phyloP scores from a whole-genome alignment of 2,329 filamentous ascomycete species.

The Penicillium sp. region DNA sequence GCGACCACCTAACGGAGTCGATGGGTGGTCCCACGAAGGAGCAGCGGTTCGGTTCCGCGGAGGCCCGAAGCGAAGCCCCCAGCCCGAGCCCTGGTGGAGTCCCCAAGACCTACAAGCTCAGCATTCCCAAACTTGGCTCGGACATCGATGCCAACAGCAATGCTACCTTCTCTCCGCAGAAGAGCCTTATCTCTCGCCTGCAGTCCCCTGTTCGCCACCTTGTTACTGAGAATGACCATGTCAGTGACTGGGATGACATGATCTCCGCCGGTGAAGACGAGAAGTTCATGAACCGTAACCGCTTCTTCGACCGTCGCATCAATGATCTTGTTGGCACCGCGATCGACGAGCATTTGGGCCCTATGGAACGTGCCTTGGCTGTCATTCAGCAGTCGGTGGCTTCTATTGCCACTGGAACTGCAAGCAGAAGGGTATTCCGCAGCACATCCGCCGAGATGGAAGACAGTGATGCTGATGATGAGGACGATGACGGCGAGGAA shows the following conservation, averaged over 20 bases:
- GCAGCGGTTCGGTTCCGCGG: conserved; percentile 52
- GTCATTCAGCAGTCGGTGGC: conserved; percentile 71
- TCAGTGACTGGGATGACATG: conserved; percentile 89
- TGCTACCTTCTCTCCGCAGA: conserved; percentile 58
- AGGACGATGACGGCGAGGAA: conserved; percentile 67
- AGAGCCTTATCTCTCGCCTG: conserved; percentile 59
- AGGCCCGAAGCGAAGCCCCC: conserved; percentile 65
- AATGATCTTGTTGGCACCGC: conserved; percentile 79
- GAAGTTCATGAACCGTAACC: conserved; percentile 76
- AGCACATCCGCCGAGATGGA: conserved; percentile 67
- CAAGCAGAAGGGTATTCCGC: conserved; percentile 60
- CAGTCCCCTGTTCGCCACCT: conserved; percentile 62
- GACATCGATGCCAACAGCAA: conserved; percentile 41
- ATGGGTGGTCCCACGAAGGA: conserved; percentile 54
- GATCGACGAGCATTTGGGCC: conserved; percentile 72
- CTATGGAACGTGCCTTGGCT: conserved; percentile 75
- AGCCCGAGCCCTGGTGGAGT: conserved; percentile 69
- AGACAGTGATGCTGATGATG: conserved; percentile 91
- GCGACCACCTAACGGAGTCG: conserved; percentile 32
- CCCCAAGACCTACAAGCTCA: conserved; percentile 49
- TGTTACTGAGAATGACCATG: conserved; percentile 60
- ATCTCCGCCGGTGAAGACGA: conserved; percentile 79
- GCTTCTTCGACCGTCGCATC: conserved; percentile 89
- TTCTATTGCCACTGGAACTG: conserved; percentile 56
- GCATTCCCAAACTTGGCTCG: conserved; percentile 38